Percentiles rank a stretch among this genome's conserved stretches.
Evolutionary conservation across 2,329 filamentous ascomycete species (phyloP).

Genomic region (Metarhizium rileyi): DNA sequence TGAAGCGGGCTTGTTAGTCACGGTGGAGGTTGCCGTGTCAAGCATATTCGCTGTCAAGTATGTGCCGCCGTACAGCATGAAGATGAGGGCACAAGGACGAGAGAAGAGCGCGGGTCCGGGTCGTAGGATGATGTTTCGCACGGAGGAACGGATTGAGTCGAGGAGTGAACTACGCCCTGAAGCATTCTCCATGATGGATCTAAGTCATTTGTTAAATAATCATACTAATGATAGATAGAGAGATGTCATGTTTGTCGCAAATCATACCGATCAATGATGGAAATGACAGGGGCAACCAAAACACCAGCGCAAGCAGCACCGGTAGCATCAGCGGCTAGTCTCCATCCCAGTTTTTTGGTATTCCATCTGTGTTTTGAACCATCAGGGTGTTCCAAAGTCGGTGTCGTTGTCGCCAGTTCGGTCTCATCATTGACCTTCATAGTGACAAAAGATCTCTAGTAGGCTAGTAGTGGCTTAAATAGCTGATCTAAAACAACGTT

Average conservation of each 20-base stretch:
- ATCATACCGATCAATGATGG: constrained; percentile 71
- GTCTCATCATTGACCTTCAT: background rate
- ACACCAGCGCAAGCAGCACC: constrained; percentile 63
- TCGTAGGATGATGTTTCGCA: constrained; percentile 44
- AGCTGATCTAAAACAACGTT: background rate
- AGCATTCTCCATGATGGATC: constrained; percentile 75
- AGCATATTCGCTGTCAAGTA: constrained; percentile 83
- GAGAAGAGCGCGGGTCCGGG: constrained; percentile 54
- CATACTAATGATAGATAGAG: constrained; percentile 4
- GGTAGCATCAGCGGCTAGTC: constrained; percentile 57
- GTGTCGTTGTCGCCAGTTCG: background rate
- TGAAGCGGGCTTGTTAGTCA: constrained; percentile 44
- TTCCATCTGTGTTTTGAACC: constrained; percentile 46
- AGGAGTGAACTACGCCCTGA: constrained; percentile 54
- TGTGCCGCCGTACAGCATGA: constrained; percentile 74
- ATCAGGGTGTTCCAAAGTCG: background rate
- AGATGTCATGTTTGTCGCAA: background rate
- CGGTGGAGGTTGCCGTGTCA: constrained; percentile 66
- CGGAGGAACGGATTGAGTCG: constrained; percentile 48
- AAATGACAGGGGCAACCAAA: constrained; percentile 74
- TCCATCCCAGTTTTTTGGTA: constrained; percentile 57
- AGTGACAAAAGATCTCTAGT: background rate
- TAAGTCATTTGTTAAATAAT: constrained; percentile 21
- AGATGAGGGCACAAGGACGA: constrained; percentile 59
- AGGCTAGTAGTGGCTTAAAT: no score